Percentiles rank a stretch among this genome's conserved stretches.
Conservation (phyloP, 2,329 filamentous ascomycete genomes). For the Claviceps sp. region DNA sequence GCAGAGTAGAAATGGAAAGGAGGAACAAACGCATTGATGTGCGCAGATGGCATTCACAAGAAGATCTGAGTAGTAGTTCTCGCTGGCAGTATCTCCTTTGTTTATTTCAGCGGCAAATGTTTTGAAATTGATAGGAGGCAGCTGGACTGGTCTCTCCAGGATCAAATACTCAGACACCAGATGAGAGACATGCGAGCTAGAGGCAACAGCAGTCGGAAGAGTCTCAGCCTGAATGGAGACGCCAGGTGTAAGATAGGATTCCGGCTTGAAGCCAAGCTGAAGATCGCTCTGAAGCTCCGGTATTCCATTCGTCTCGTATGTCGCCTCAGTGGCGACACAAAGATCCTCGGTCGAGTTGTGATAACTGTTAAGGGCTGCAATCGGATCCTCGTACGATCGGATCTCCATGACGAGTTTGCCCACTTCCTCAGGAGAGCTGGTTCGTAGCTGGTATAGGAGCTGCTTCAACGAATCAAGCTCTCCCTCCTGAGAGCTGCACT, state of each 20-base stretch:
- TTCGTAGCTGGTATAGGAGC: neutral
- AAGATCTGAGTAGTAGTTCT: neutral
- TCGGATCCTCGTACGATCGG: neutral
- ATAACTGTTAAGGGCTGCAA: neutral
- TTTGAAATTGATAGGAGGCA: neutral
- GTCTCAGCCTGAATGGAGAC: too few species aligned
- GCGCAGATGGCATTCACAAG: slow-evolving; percentile 1
- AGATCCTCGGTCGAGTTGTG: too few species aligned
- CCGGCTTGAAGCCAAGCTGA: too few species aligned
- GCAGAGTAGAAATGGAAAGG: too few species aligned
- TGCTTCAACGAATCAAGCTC: slow-evolving; percentile 1
- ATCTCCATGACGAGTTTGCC: too few species aligned
- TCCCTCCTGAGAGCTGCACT: neutral
- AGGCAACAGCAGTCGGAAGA: too few species aligned
- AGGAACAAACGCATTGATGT: neutral
- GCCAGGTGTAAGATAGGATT: too few species aligned
- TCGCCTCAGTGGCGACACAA: too few species aligned
- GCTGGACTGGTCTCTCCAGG: neutral
- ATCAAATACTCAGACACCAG: slow-evolving; percentile 1
- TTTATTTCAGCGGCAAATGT: neutral
- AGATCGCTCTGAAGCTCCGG: too few species aligned
- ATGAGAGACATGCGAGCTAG: too few species aligned
- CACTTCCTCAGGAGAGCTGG: neutral
- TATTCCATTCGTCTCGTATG: too few species aligned
- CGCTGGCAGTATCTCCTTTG: neutral